These are phyloP conservation scores for Blastobotrys capitulatus DNA, from an alignment of 1,139 yeast species.

Conservation along the genomic window DNA sequence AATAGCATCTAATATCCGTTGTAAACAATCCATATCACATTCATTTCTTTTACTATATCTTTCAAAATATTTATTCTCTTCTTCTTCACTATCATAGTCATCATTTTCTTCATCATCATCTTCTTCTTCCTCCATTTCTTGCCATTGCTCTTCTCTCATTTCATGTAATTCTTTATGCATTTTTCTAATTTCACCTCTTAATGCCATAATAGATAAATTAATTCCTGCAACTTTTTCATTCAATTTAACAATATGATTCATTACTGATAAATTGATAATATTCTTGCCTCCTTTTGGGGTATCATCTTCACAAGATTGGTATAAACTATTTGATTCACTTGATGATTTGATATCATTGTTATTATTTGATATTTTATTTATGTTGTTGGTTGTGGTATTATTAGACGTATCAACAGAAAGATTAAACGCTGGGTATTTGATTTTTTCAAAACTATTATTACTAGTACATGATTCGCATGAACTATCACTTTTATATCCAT, in stretches of 20 bases:
- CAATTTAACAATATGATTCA: background rate
- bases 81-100: background rate
- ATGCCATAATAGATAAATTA: background rate
- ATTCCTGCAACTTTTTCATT: background rate
- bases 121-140: background rate
- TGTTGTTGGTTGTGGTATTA: too few relatives aligned
- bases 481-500: background rate
- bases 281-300: too few relatives aligned
- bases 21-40: too few relatives aligned
- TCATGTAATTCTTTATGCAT: conserved; percentile 4
- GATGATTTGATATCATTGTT: too few relatives aligned
- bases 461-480: background rate
- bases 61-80: background rate
- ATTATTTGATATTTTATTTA: too few relatives aligned
- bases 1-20: background rate
- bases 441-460: background rate
- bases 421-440: background rate
- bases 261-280: background rate
- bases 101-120: background rate
- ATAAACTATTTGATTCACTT: too few relatives aligned
- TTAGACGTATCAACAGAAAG: background rate
- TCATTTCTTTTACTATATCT: too few relatives aligned
- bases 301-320: too few relatives aligned
- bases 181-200: background rate
- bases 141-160: conserved; percentile 1